Percentiles rank a stretch among this genome's conserved stretches.
Evolutionary conservation across 306 rosid genomes (phyloP).

Genomic region (Quercus agrifolia): DNA sequence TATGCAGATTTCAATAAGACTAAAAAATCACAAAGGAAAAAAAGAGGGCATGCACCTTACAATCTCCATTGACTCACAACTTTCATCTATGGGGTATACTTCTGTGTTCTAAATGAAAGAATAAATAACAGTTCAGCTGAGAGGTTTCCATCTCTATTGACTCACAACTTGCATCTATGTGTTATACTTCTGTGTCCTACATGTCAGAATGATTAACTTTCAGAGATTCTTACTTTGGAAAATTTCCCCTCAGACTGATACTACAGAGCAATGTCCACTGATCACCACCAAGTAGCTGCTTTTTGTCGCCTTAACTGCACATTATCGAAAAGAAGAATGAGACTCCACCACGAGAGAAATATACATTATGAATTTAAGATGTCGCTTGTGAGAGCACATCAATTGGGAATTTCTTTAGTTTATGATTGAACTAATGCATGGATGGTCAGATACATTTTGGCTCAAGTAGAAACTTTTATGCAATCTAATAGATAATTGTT

Average conservation of each 20-base stretch:
- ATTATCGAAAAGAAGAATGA: constrained; percentile 18
- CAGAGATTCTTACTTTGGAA: not conserved
- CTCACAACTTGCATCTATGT: not conserved
- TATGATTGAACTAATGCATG: not conserved
- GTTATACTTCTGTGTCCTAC: constrained; percentile 6
- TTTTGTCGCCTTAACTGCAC: constrained; percentile 28
- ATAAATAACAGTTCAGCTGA: not conserved
- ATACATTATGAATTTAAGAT: constrained; percentile 5
- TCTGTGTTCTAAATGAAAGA: constrained; percentile 6
- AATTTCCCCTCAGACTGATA: constrained; percentile 4
- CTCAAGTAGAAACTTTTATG: too few species aligned
- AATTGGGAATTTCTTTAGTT: constrained; percentile 1
- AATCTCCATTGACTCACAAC: constrained; percentile 1
- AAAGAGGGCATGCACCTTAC: not conserved
- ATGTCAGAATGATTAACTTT: not conserved
- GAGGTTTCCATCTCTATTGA: not conserved
- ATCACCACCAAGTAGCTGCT: constrained; percentile 21
- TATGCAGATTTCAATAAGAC: not conserved
- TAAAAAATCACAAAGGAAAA: not conserved
- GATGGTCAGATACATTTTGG: not conserved
- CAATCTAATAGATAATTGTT: too few species aligned
- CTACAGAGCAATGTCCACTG: constrained; percentile 13
- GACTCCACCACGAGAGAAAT: not conserved
- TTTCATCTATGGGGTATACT: not conserved
- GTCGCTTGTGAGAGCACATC: not conserved